phyloP scores from a whole-genome alignment of 176 grass and related monocot species.

The Paspalum vaginatum region DNA sequence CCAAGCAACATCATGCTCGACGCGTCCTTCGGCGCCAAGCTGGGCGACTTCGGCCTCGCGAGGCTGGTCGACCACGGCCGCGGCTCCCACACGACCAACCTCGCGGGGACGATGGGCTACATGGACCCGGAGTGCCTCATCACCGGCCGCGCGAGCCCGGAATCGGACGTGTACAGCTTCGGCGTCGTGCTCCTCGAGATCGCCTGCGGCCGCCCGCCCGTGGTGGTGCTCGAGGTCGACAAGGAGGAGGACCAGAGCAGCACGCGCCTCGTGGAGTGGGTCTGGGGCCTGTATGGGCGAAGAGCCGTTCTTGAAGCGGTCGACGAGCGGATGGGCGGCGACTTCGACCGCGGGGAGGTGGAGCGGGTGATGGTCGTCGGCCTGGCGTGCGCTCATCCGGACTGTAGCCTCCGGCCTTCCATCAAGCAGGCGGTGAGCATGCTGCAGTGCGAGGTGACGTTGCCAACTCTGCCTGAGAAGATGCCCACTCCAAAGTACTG shows the following conservation, averaged over 20 bases:
- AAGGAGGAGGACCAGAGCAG: not conserved
- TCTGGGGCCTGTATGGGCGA: not conserved
- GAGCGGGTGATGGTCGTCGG: conserved; percentile 46
- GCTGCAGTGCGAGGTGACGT: conserved; percentile 46
- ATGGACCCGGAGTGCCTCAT: not conserved
- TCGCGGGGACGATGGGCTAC: not conserved
- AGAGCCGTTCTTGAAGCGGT: not conserved
- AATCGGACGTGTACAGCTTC: conserved; percentile 77
- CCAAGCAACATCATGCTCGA: conserved; percentile 42
- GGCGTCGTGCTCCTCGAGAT: conserved; percentile 76
- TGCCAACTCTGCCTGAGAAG: conserved; percentile 42
- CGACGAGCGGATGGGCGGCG: not conserved
- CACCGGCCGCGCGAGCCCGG: too few species aligned
- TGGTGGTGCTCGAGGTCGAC: not conserved
- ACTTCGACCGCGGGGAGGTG: not conserved
- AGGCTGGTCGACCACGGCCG: conserved; percentile 28
- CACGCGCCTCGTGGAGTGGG: not conserved
- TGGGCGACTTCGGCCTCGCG: conserved; percentile 34
- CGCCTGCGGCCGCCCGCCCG: not conserved
- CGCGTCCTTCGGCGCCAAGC: conserved; percentile 30
- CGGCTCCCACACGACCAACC: conserved; percentile 9
- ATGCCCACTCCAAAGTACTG: conserved; percentile 56
- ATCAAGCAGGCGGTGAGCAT: conserved; percentile 47
- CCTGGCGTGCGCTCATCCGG: conserved; percentile 58
- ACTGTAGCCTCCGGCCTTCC: conserved; percentile 34